A percentile compares a stretch with the other conserved stretches of the same genome.
Conservation (phyloP, 2,329 filamentous ascomycete species). For the Ophiobolus disseminans region DNA sequence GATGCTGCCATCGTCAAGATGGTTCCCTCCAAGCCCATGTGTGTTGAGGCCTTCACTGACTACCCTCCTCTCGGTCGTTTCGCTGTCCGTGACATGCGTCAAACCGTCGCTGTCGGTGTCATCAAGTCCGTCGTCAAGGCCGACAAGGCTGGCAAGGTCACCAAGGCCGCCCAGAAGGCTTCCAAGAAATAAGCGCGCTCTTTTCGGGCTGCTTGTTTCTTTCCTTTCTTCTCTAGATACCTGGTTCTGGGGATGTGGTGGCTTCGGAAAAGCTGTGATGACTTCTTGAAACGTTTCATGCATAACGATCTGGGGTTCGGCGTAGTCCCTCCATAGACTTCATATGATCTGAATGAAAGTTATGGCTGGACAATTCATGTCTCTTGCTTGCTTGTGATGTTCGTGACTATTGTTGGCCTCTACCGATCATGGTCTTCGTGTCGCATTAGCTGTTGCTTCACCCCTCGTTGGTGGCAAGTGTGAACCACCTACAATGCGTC, state of each 20-base stretch:
- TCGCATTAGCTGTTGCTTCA: too few species aligned
- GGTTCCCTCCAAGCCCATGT: slow-evolving; percentile 99
- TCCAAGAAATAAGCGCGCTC: slow-evolving; percentile 51
- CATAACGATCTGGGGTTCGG: slow-evolving; percentile 47
- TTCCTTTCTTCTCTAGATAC: slow-evolving; percentile 42
- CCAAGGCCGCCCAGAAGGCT: slow-evolving; percentile 56
- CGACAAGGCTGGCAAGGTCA: slow-evolving; percentile 61
- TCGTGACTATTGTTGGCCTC: too few species aligned
- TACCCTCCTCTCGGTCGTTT: slow-evolving; percentile 99
- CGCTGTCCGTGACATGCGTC: slow-evolving; percentile 96
- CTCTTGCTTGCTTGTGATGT: slow-evolving; percentile 2
- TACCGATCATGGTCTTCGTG: too few species aligned
- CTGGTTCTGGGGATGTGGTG: slow-evolving; percentile 48
- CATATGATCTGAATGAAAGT: slow-evolving; percentile 49
- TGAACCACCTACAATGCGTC: too few species aligned
- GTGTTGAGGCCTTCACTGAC: slow-evolving; percentile 99
- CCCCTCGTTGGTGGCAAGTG: too few species aligned
- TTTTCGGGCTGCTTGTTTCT: slow-evolving; percentile 41
- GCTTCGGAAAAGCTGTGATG: slow-evolving; percentile 48
- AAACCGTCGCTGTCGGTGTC: slow-evolving; percentile 89
- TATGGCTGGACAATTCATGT: slow-evolving; percentile 39
- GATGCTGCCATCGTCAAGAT: slow-evolving; percentile 99
- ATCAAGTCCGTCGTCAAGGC: slow-evolving; percentile 72
- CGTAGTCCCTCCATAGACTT: slow-evolving; percentile 50
- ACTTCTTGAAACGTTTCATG: slow-evolving; percentile 44